These are phyloP conservation scores for Mycena venus DNA, from an alignment of 768 basidiomycete species.

Conservation along the genomic window DNA sequence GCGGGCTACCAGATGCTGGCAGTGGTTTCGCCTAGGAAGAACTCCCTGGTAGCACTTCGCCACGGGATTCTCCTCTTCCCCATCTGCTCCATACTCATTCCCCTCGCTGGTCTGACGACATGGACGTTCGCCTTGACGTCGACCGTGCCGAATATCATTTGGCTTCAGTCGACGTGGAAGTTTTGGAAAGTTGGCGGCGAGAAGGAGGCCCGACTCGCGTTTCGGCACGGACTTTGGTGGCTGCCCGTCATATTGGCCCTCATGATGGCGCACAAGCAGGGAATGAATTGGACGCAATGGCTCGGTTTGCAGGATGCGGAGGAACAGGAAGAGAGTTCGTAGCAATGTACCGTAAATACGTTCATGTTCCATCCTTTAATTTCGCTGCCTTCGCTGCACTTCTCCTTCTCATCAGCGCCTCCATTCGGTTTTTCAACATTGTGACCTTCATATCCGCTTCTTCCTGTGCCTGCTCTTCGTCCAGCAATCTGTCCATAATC, in stretches of 20 bases:
- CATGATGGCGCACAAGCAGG: constrained; percentile 96
- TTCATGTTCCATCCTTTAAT: constrained; percentile 17
- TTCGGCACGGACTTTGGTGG: constrained; percentile 90
- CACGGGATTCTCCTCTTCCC: constrained; percentile 84
- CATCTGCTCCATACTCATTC: constrained; percentile 83
- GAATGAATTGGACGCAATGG: constrained; percentile 82
- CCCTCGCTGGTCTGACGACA: constrained; percentile 93
- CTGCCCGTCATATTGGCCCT: constrained; percentile 89
- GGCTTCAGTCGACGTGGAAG: constrained; percentile 73
- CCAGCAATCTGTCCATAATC: constrained; percentile 87
- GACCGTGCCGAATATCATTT: constrained; percentile 80
- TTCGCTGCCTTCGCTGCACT: constrained; percentile 47
- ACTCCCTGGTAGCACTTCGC: constrained; percentile 87
- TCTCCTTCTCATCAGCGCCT: constrained; percentile 65
- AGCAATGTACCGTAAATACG: constrained; percentile 9
- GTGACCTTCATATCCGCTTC: constrained; percentile 85
- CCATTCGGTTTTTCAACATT: constrained; percentile 74
- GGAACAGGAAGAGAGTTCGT: constrained; percentile 22
- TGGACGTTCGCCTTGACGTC: constrained; percentile 89
- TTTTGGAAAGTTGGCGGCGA: constrained; percentile 83
- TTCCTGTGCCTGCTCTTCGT: constrained; percentile 90
- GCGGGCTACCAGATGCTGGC: constrained; percentile 98
- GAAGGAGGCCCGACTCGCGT: constrained; percentile 83
- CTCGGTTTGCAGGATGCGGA: constrained; percentile 54
- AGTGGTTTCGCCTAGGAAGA: constrained; percentile 81